These are phyloP conservation scores for Nannochloropsis granulata DNA, from an alignment of 108 stramenopile species.

Conservation along the genomic window DNA sequence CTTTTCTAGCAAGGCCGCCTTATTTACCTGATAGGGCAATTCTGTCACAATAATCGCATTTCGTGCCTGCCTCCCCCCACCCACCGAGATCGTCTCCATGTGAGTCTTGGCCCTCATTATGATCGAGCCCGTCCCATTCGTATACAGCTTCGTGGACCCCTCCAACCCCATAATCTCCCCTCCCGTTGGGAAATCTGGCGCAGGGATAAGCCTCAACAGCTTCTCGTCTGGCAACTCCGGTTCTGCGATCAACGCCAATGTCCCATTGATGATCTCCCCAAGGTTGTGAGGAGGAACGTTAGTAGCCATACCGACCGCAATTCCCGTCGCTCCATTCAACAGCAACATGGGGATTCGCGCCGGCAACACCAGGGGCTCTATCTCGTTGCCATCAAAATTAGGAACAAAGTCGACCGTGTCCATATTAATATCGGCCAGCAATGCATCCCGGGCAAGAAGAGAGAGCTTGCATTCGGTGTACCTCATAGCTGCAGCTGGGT, in stretches of 20 bases:
- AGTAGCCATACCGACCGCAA: slow-evolving; percentile 92
- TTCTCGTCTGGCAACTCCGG: slow-evolving; percentile 52
- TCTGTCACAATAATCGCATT: slow-evolving; percentile 83
- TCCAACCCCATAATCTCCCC: slow-evolving; percentile 53
- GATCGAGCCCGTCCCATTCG: slow-evolving; percentile 63
- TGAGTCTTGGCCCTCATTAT: slow-evolving; percentile 65
- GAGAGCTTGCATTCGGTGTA: slow-evolving; percentile 87
- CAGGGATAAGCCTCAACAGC: slow-evolving; percentile 60
- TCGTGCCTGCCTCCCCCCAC: slow-evolving; percentile 33
- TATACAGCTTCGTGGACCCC: slow-evolving; percentile 57
- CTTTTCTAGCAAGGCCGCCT: slow-evolving; percentile 76
- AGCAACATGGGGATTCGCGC: slow-evolving; percentile 73
- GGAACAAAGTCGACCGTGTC: slow-evolving; percentile 60
- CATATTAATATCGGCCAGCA: slow-evolving; percentile 58
- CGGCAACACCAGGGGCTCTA: slow-evolving; percentile 77
- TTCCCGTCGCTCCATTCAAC: slow-evolving; percentile 79
- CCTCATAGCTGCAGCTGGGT: slow-evolving; percentile 93
- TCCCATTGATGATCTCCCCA: slow-evolving; percentile 64
- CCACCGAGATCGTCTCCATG: slow-evolving; percentile 52
- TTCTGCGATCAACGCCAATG: slow-evolving; percentile 37
- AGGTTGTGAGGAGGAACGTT: slow-evolving; percentile 93
- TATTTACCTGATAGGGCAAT: slow-evolving; percentile 74
- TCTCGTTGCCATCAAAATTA: slow-evolving; percentile 84
- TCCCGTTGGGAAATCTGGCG: slow-evolving; percentile 90
- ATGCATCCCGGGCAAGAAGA: slow-evolving; percentile 48